Evolutionary conservation across 495 filamentous ascomycete genomes (phyloP).

Genomic region (Ascodesmis nigricans): DNA sequence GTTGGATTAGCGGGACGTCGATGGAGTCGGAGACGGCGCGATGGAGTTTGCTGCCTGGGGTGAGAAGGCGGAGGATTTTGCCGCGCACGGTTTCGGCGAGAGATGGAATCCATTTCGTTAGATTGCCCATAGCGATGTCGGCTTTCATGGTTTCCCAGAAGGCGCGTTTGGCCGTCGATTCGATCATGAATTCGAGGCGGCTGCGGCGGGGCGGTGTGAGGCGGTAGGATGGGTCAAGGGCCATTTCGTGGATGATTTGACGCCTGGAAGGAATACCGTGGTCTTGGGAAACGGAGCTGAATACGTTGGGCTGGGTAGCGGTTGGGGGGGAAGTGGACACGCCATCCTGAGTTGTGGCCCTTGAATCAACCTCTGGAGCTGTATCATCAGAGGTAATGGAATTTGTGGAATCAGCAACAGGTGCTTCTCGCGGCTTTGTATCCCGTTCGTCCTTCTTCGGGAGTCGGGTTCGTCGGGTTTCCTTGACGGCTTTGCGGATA

Average conservation of each 20-base stretch:
- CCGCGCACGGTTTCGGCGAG: slow-evolving; percentile 70
- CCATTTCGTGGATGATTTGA: slow-evolving; percentile 68
- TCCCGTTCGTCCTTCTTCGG: slow-evolving; percentile 51
- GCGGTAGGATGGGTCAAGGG: slow-evolving; percentile 68
- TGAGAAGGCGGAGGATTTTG: slow-evolving; percentile 63
- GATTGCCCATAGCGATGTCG: slow-evolving; percentile 46
- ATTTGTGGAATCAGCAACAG: slow-evolving; percentile 7
- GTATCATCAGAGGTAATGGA: slow-evolving; percentile 8
- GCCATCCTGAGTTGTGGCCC: not conserved
- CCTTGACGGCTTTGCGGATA: slow-evolving; percentile 61
- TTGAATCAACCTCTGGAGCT: slow-evolving; percentile 2
- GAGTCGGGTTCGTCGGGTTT: slow-evolving; percentile 47
- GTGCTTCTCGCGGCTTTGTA: slow-evolving; percentile 39
- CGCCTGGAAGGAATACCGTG: slow-evolving; percentile 33
- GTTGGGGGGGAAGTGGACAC: slow-evolving; percentile 23
- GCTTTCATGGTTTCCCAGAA: slow-evolving; percentile 58
- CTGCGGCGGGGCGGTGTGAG: slow-evolving; percentile 28
- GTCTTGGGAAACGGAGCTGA: slow-evolving; percentile 8
- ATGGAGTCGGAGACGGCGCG: slow-evolving; percentile 65
- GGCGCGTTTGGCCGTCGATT: slow-evolving; percentile 28
- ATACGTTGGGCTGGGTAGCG: slow-evolving; percentile 22
- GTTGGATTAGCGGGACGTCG: slow-evolving; percentile 52
- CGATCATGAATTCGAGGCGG: slow-evolving; percentile 28
- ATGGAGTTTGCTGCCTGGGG: slow-evolving; percentile 58
- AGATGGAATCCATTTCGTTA: slow-evolving; percentile 52